Conservation (phyloP, 108 stramenopile genomes). For the Parmales sp. region DNA sequence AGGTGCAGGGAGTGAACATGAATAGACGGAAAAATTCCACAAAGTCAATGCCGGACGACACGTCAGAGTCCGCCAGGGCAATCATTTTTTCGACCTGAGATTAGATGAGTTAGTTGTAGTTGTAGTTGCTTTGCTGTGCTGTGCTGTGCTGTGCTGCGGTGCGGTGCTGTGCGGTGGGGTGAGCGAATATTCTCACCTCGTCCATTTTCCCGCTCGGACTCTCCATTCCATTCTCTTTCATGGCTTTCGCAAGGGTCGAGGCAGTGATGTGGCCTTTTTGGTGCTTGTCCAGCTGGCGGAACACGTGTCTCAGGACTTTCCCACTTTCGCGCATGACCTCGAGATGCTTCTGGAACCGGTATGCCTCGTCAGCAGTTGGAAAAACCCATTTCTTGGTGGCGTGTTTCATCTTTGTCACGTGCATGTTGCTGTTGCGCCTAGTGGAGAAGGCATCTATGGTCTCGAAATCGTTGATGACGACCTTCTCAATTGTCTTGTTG, state of each 20-base stretch:
- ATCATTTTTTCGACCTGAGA: background rate
- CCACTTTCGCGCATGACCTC: conserved; percentile 6
- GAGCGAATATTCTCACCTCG: no score
- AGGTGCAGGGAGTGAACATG: conserved; percentile 7
- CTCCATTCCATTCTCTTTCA: background rate
- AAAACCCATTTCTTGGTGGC: background rate
- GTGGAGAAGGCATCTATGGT: no score
- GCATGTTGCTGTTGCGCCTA: background rate
- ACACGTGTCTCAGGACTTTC: background rate
- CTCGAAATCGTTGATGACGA: no score
- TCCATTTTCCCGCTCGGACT: no score
- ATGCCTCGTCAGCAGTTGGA: background rate
- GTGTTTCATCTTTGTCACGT: background rate
- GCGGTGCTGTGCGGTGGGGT: no score
- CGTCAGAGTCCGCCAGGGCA: conserved; percentile 1
- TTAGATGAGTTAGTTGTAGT: no score
- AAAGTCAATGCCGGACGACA: conserved; percentile 9
- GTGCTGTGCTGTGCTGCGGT: no score
- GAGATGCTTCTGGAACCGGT: background rate
- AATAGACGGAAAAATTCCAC: conserved; percentile 5
- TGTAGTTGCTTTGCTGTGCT: no score
- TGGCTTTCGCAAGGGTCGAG: background rate
- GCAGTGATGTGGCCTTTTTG: background rate
- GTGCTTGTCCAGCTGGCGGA: background rate
- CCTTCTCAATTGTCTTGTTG: background rate